phyloP scores from a whole-genome alignment of 2,329 filamentous ascomycete species.

The Penicillium sp. region DNA sequence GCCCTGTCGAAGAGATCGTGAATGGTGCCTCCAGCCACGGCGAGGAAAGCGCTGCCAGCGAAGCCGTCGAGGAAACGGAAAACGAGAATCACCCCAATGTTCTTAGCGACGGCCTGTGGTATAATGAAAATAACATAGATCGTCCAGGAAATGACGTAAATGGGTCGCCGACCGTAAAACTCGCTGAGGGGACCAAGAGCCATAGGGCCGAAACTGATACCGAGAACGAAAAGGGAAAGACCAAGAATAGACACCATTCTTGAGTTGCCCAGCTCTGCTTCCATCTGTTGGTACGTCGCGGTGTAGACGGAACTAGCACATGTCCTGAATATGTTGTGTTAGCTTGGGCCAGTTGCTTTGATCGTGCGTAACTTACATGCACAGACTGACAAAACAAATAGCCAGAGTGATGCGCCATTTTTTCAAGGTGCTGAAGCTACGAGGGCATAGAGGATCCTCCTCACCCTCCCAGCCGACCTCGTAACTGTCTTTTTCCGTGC shows the following conservation, averaged over 20 bases:
- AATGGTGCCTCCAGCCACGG: conserved; percentile 10
- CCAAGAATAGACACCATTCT: background rate
- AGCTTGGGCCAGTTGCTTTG: no score
- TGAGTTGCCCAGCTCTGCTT: conserved; percentile 35
- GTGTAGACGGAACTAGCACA: conserved; percentile 62
- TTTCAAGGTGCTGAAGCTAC: background rate
- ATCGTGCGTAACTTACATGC: no score
- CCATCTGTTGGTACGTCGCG: conserved; percentile 7
- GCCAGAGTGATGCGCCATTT: background rate
- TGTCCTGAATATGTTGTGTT: conserved; percentile 24
- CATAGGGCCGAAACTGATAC: no score
- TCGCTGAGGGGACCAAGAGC: no score
- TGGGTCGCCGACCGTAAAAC: no score
- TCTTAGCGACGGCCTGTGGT: no score
- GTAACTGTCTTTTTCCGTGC: background rate
- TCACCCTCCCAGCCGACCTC: background rate
- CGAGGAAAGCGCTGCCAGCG: conserved; percentile 1
- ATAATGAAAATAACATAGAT: no score
- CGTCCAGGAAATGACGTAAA: no score
- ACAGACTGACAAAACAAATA: no score
- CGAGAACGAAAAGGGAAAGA: no score
- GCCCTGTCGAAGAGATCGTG: conserved; percentile 11
- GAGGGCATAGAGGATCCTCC: background rate
- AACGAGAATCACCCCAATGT: no score
- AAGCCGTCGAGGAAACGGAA: no score